phyloP scores from a whole-genome alignment of 2,329 filamentous ascomycete species.

The Lachnellula cervina region DNA sequence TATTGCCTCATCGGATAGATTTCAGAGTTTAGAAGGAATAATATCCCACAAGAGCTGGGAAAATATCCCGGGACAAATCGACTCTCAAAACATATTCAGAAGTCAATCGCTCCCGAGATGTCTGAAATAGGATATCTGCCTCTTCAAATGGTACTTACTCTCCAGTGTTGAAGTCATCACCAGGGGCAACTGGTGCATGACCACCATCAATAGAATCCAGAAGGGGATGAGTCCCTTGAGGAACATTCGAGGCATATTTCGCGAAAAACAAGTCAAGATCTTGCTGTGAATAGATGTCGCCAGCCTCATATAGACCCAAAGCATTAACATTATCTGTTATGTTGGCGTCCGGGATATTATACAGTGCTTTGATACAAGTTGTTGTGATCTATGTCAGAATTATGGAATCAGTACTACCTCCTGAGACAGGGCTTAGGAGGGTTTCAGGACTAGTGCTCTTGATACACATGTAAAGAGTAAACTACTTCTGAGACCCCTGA shows the following conservation, averaged over 20 bases:
- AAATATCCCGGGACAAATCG: too few relatives aligned
- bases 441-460: conserved; percentile 42
- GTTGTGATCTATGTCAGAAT: conserved; percentile 42
- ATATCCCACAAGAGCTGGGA: too few relatives aligned
- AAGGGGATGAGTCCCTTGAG: conserved; percentile 29
- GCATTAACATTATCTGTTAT: conserved; percentile 39
- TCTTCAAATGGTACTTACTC: conserved; percentile 12
- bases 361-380: conserved; percentile 50
- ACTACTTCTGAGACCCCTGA: too few relatives aligned
- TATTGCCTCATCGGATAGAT: too few relatives aligned
- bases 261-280: conserved; percentile 46
- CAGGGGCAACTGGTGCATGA: conserved; percentile 17
- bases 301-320: conserved; percentile 50
- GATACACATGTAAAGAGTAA: conserved; percentile 41
- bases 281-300: conserved; percentile 45
- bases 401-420: too few relatives aligned
- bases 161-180: conserved; percentile 23
- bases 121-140: too few relatives aligned
- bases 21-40: too few relatives aligned
- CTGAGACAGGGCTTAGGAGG: conserved; percentile 9
- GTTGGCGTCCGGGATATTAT: conserved; percentile 40
- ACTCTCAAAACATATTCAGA: too few relatives aligned
- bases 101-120: too few relatives aligned
- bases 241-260: conserved; percentile 36
- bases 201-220: conserved; percentile 32